Evolutionary conservation across 106 monocot genomes (phyloP).

Genomic region (Dendrobium nobile): DNA sequence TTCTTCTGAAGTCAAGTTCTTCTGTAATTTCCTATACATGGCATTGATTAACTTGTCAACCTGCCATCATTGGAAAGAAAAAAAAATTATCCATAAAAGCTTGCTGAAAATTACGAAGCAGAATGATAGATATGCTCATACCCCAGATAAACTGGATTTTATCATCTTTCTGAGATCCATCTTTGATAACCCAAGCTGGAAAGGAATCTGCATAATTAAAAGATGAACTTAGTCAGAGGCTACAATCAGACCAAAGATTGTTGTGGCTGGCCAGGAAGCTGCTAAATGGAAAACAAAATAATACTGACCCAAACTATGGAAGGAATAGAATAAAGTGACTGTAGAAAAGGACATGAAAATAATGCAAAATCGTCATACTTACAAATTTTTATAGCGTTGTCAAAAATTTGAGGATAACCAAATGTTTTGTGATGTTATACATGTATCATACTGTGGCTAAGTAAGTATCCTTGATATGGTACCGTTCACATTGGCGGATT

Average conservation of each 20-base stretch:
- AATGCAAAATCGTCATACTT: background rate
- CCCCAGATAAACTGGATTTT: constrained; percentile 79
- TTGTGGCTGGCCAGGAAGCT: background rate
- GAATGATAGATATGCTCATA: constrained; percentile 25
- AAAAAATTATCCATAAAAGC: background rate
- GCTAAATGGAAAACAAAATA: background rate
- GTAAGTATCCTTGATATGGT: background rate
- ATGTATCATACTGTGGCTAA: background rate
- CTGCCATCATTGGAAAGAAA: constrained; percentile 24
- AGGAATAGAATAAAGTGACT: background rate
- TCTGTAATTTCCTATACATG: constrained; percentile 90
- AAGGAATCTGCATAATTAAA: constrained; percentile 61
- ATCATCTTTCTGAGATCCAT: constrained; percentile 81
- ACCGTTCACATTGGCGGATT: background rate
- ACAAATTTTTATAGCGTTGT: background rate
- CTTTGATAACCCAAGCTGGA: constrained; percentile 85
- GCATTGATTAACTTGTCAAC: constrained; percentile 71
- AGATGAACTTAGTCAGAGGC: constrained; percentile 10
- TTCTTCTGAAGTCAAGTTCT: constrained; percentile 84
- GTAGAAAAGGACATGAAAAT: background rate
- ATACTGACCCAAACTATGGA: background rate
- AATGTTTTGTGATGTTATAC: background rate
- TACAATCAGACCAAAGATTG: constrained; percentile 12
- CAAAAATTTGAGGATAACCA: background rate
- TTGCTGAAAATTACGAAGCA: constrained; percentile 5